Evolutionary conservation across 2,329 filamentous ascomycete species (phyloP).

Genomic region (Chaetomium globosum): DNA sequence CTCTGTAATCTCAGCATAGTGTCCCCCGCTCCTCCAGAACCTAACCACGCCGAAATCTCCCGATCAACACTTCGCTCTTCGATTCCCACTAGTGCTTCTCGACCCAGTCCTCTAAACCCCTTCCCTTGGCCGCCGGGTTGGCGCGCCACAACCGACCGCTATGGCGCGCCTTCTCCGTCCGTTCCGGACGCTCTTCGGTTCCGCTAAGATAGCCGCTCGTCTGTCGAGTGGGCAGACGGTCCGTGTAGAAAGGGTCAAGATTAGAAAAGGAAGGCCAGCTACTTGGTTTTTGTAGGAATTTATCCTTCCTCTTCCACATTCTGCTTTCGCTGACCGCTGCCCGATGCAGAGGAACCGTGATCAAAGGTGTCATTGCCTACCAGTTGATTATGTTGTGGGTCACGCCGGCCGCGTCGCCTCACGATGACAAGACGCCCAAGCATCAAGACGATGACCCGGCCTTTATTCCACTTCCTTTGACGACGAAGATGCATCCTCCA

Average conservation of each 20-base stretch:
- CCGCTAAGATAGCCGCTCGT: constrained; percentile 14
- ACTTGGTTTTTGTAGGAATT: constrained; percentile 19
- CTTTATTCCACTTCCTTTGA: constrained; percentile 66
- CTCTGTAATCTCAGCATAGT: background rate
- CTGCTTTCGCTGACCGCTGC: constrained; percentile 16
- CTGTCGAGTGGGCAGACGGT: constrained; percentile 27
- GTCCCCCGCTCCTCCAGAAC: background rate
- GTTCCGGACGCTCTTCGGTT: constrained; percentile 16
- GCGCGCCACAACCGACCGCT: constrained; percentile 27
- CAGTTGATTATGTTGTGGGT: constrained; percentile 42
- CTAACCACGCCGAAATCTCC: background rate
- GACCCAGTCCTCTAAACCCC: background rate
- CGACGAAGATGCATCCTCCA: constrained; percentile 52
- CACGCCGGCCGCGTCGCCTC: constrained; percentile 38
- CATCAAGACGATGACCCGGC: constrained; percentile 47
- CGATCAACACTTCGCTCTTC: background rate
- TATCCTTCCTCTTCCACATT: background rate
- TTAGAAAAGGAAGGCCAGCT: constrained; percentile 18
- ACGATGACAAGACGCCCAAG: constrained; percentile 43
- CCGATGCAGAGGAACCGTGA: constrained; percentile 9
- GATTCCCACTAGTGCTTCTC: background rate
- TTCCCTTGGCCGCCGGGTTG: constrained; percentile 28
- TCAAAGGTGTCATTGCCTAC: constrained; percentile 41
- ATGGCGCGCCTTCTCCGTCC: constrained; percentile 33
- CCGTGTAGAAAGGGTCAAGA: constrained; percentile 30